Conservation (phyloP, 768 basidiomycete species). For the Podaxis carcinomalis region DNA sequence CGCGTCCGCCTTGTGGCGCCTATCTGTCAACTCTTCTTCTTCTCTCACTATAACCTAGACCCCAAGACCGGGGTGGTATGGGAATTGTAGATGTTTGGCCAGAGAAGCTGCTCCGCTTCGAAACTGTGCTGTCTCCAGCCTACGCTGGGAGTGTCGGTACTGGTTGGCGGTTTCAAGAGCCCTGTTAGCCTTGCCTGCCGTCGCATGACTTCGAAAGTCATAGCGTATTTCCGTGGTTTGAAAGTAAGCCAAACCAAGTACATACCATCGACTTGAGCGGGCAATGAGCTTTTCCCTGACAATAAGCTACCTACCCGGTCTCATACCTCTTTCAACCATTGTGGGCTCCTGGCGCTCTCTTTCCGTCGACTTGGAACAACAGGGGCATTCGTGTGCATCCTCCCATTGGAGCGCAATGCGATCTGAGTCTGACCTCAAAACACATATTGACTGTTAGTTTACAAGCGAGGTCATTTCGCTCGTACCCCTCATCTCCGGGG, state of each 20-base stretch:
- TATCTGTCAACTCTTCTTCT: neutral
- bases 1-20: neutral
- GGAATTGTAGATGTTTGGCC: neutral
- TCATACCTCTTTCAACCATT: constrained; percentile 36
- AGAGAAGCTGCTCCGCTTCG: neutral
- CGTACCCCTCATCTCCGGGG: constrained; percentile 34
- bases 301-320: constrained; percentile 33
- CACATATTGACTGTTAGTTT: constrained; percentile 23
- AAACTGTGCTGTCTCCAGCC: neutral
- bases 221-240: constrained; percentile 26
- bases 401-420: neutral
- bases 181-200: constrained; percentile 10
- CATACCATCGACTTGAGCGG: neutral
- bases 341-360: constrained; percentile 28
- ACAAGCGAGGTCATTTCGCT: constrained; percentile 38
- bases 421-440: neutral
- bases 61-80: neutral
- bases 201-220: constrained; percentile 27
- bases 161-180: neutral
- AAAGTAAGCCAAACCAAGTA: constrained; percentile 20
- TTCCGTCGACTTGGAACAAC: constrained; percentile 37
- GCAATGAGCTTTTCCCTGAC: constrained; percentile 19
- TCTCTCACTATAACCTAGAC: neutral
- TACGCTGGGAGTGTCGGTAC: neutral
- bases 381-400: constrained; percentile 27